Conservation (phyloP, 495 filamentous ascomycete genomes). For the Podospora sp. region DNA sequence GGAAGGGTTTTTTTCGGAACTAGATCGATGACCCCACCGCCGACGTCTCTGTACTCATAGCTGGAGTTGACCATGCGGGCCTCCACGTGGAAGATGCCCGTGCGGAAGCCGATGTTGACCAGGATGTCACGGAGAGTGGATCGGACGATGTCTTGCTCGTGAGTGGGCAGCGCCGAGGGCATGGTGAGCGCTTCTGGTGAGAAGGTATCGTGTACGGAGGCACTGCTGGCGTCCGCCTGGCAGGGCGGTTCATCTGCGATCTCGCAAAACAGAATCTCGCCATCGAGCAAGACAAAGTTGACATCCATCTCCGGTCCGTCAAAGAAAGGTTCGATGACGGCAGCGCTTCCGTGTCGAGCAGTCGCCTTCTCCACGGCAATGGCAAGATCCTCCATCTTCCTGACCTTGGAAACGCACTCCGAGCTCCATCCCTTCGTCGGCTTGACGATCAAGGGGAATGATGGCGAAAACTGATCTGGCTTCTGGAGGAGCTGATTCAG, state of each 20-base stretch:
- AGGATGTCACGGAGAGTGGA: constrained; percentile 37
- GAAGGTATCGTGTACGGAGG: constrained; percentile 34
- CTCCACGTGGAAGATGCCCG: constrained; percentile 37
- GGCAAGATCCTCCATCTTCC: constrained; percentile 24
- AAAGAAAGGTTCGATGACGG: constrained; percentile 39
- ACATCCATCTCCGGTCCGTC: constrained; percentile 57
- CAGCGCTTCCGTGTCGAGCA: constrained; percentile 29
- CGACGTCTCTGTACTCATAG: constrained; percentile 29
- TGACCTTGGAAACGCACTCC: constrained; percentile 37
- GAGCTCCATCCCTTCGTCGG: constrained; percentile 39
- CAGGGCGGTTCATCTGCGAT: constrained; percentile 56
- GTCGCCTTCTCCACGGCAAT: constrained; percentile 33
- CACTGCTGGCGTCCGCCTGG: constrained; percentile 38
- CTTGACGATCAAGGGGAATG: constrained; percentile 35
- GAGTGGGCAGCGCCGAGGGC: constrained; percentile 42
- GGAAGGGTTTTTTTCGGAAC: constrained; percentile 4
- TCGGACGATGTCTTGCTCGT: constrained; percentile 37
- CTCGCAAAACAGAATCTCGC: constrained; percentile 55
- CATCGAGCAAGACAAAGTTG: constrained; percentile 53
- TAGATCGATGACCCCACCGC: constrained; percentile 27
- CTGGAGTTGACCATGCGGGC: constrained; percentile 40
- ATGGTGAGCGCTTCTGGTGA: constrained; percentile 44
- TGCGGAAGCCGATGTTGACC: constrained; percentile 38
- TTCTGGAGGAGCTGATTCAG: constrained; percentile 23
- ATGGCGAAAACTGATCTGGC: constrained; percentile 19